phyloP scores from a whole-genome alignment of 208 protist species.

The Naegleria fowleri region DNA sequence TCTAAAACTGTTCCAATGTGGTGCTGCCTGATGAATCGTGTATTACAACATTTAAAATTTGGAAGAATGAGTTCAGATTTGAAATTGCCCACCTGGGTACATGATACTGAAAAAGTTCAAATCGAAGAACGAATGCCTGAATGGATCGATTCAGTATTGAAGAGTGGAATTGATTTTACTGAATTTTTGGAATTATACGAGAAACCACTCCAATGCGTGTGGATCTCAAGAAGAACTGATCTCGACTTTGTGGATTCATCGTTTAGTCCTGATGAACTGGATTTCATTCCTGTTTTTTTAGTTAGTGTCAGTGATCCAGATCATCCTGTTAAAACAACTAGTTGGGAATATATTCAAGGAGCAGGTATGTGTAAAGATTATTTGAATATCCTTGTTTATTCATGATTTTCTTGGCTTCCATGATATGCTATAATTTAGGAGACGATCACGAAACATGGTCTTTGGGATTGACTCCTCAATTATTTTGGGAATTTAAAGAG shows the following conservation, averaged over 20 bases:
- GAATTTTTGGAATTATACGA: background rate
- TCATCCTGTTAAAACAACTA: background rate
- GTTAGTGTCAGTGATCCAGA: constrained; percentile 17
- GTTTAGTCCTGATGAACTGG: background rate
- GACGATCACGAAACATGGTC: constrained; percentile 13
- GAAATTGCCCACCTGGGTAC: constrained; percentile 17
- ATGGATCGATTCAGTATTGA: background rate
- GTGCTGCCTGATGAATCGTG: constrained; percentile 46
- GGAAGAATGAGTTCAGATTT: background rate
- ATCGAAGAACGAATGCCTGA: constrained; percentile 23
- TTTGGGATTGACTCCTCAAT: background rate
- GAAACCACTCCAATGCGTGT: background rate
- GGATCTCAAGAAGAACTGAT: background rate
- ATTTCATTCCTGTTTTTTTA: constrained; percentile 3
- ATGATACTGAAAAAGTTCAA: constrained; percentile 28
- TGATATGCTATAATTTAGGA: too few relatives aligned
- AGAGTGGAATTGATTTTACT: background rate
- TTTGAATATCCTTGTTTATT: background rate
- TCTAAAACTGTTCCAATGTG: constrained; percentile 55
- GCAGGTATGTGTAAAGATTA: background rate
- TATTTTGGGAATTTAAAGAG: background rate
- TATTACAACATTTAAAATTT: background rate
- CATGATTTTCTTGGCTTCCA: too few relatives aligned
- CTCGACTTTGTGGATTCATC: background rate
- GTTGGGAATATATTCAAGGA: constrained; percentile 16